Evolutionary conservation across 2,329 filamentous ascomycete species (phyloP).

Genomic region (Colletotrichum coccodes): DNA sequence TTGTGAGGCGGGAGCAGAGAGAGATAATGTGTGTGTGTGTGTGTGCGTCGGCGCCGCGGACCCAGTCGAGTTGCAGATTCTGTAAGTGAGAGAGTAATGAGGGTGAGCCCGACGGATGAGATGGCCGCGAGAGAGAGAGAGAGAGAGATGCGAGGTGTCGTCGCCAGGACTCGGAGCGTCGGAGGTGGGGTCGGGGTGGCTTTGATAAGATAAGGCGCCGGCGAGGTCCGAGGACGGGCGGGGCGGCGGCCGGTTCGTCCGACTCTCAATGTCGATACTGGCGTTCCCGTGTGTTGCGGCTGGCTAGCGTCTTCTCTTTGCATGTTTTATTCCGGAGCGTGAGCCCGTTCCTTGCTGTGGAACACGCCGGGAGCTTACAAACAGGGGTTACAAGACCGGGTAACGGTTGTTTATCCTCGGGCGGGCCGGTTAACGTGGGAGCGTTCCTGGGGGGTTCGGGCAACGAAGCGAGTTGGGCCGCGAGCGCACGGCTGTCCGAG

Average conservation of each 20-base stretch:
- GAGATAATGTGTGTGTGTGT: not conserved
- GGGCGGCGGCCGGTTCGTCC: not conserved
- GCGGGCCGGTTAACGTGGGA: no score
- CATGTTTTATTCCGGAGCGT: not conserved
- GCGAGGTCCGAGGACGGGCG: constrained; percentile 1
- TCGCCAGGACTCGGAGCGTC: not conserved
- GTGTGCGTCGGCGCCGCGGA: no score
- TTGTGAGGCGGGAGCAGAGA: not conserved
- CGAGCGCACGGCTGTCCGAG: no score
- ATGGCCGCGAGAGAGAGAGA: not conserved
- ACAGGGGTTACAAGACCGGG: no score
- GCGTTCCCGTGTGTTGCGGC: not conserved
- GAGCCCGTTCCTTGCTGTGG: no score
- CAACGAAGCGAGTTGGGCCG: no score
- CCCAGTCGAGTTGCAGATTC: no score
- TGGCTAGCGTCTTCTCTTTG: no score
- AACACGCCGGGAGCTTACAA: no score
- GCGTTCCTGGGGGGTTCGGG: no score
- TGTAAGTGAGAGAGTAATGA: not conserved
- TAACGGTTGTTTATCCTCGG: no score
- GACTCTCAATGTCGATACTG: not conserved
- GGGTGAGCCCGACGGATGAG: not conserved
- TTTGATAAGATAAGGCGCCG: constrained; percentile 7
- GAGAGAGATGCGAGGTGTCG: not conserved
- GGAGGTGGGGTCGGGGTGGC: not conserved